Evolutionary conservation across 441 rosid genomes (phyloP), one percentile per base, ranked within the genome.

Genomic region (Omphalea diandra): DNA sequence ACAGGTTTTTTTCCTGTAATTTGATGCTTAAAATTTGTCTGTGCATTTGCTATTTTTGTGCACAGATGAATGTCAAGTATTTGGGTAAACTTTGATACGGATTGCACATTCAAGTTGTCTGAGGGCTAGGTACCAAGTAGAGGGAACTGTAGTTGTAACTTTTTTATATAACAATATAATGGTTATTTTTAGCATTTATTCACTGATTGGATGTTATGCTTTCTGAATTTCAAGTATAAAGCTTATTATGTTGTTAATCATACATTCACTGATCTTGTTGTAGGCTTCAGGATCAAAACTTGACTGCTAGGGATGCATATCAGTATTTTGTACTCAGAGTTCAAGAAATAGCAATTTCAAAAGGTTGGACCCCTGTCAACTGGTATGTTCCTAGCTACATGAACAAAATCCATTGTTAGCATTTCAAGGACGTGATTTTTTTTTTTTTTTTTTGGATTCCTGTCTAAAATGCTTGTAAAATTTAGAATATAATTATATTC

Each of bases 301-400:
- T 89, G 85, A 90, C 95, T 18, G 53, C 90, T 33, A 87, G 85
- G 81, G 91, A 87, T 6, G 98, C 97, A 12, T 89, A 95, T 74
- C 72, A 84, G 72, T 89, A 89, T 82, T 95, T 95, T 78, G 97
- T 95, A 53, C 87, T 93, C 64, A 85, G 81, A 82, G 94, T 97
- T 31, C 99, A 95, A 82, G 86, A 90, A 78, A 89, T 95, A 44
- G 99, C 99, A 3, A 85, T 90, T 64, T 83, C 91, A 31, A 82
- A 89, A 69, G 77, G 80, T 44, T 90, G 95, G 96, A 95, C 87
- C 22, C 98, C 98, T 12, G 98, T 90, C 73, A 95, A 95, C 82
- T 95, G 99, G 99, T 93, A 83, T 63, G 80, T 65, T 49, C 61
- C 7, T 44, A 72, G 63, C 66, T 61, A 5, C 24, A 43, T n/a